Conservation (phyloP, 257 asterid genomes). For the Solanum dulcamara region DNA sequence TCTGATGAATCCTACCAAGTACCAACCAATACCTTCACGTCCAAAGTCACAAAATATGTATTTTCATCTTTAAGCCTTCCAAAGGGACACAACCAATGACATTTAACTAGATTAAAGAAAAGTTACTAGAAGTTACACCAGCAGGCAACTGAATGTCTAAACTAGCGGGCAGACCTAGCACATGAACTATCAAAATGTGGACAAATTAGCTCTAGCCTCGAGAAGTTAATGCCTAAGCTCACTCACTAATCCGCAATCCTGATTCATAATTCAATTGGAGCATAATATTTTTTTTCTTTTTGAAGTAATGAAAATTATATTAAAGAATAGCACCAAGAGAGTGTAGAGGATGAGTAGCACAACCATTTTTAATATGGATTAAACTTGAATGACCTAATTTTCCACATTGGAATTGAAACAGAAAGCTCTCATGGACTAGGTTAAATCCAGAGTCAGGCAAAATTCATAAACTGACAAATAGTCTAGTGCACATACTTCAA, state of each 20-base stretch:
- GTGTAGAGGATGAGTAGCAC: neutral
- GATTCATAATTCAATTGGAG: neutral
- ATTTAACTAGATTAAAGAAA: neutral
- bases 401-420: neutral
- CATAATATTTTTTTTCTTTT: neutral
- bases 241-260: neutral
- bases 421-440: neutral
- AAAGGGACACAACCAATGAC: neutral
- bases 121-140: neutral
- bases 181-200: neutral
- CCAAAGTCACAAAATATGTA: neutral
- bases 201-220: neutral
- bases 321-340: neutral
- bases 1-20: neutral
- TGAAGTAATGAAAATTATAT: neutral
- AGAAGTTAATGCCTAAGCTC: neutral
- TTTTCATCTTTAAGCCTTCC: neutral
- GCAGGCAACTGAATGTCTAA: neutral
- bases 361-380: neutral
- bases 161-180: neutral
- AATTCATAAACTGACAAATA: neutral
- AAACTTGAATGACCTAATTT: neutral
- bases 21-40: neutral
- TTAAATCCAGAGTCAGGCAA: neutral
- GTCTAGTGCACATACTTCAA: neutral